Evolutionary conservation across 176 grass and related monocot species (phyloP), one percentile per base, ranked within the genome.

Genomic region (Olyra latifolia): DNA sequence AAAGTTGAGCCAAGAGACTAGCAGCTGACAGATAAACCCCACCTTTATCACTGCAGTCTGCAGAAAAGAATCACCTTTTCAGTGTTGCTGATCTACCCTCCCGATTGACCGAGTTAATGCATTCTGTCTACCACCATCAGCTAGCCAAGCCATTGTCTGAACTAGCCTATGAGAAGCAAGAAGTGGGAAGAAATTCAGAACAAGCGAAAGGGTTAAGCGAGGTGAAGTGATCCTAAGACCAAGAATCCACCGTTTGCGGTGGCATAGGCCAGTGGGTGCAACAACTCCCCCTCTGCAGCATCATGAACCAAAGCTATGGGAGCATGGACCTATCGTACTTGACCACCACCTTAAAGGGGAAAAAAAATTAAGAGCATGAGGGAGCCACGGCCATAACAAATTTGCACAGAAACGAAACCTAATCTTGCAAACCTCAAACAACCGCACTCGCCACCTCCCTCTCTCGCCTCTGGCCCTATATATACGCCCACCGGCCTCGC

Each of bases 351-450:
- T 63, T 84, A 79, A 81, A 84, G 72, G 35, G 73, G 61, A 49
- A 9, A 29, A 20, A 25, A 83, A 64, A 17, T 4, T 35, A 15
- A 30, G 2, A 4, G 19, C 19, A 5, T 19, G 27, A 11, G 12
- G 5, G 24, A 42, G 10, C 49, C 60, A 35, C 55, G 29, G 10
- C 49, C 60, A 35, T 41, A 27, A 44, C 58, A 53, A 25, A 55
- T 20, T 60, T 76, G 57, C 72, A 20, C 32, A 19, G 20, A 83
- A 82, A 84, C 56, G 80, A 58, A 91, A 89, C 91, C 85, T 96
- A 92, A 90, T 92, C 87, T 90, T 95, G 78, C 90, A 83, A 90
- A 92, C 85, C 50, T 47, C 87, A 79, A 88, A 85, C 93, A 81
- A 96, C 87, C 73, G 22, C 87, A 70, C 59, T 61, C n/a, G 29